A percentile compares a stretch with the other conserved stretches of the same genome.
Conservation (phyloP, 225 moss, liverwort and hornwort species). For the Climacium dendroides region DNA sequence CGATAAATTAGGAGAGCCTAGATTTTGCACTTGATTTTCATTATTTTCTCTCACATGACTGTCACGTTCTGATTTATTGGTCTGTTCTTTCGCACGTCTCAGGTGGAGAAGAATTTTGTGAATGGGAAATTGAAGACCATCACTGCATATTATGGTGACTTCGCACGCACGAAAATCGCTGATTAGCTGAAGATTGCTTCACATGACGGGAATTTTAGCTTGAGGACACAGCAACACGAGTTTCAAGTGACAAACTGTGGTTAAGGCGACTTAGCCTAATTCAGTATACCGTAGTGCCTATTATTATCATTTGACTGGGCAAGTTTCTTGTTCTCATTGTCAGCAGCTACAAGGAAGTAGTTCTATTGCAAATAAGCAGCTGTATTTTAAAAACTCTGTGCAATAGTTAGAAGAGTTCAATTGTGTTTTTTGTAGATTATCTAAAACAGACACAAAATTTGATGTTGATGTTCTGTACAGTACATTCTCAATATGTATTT, state of each 20-base stretch:
- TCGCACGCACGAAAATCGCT: constrained; percentile 2
- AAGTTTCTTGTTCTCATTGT: neutral
- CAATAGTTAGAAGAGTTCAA: neutral
- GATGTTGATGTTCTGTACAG: neutral
- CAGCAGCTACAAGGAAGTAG: neutral
- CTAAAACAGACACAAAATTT: neutral
- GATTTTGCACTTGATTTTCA: neutral
- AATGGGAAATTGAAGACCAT: constrained; percentile 77
- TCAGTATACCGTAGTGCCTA: too few relatives aligned
- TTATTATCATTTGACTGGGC: neutral
- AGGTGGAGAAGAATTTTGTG: constrained; percentile 81
- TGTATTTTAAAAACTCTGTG: neutral
- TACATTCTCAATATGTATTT: neutral
- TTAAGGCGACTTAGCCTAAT: neutral
- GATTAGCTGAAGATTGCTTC: neutral
- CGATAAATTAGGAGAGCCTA: neutral
- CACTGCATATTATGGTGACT: constrained; percentile 77
- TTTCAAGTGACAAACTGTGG: neutral
- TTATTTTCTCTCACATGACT: neutral
- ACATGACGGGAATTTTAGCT: neutral
- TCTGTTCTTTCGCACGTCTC: neutral
- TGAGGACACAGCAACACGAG: neutral
- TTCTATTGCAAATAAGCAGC: neutral
- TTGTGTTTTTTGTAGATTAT: neutral
- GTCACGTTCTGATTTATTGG: neutral